Evolutionary conservation across 2,329 filamentous ascomycete genomes (phyloP).

Genomic region (Chaetomiaceae sp.): DNA sequence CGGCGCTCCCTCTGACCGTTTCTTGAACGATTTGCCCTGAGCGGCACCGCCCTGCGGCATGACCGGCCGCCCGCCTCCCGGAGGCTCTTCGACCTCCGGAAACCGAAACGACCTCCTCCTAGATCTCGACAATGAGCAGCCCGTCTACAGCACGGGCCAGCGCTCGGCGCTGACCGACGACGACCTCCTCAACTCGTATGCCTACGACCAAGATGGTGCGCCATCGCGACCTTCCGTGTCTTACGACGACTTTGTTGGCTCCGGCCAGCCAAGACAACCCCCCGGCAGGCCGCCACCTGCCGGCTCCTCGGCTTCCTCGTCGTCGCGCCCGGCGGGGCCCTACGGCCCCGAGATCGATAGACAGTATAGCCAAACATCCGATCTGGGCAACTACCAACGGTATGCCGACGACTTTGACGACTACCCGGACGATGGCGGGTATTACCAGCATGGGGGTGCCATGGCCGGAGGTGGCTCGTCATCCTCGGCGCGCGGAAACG

Average conservation of each 20-base stretch:
- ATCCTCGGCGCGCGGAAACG: conserved; percentile 29
- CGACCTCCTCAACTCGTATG: conserved; percentile 70
- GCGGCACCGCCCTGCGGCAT: conserved; percentile 46
- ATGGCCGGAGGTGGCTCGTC: conserved; percentile 46
- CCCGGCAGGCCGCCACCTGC: conserved; percentile 39
- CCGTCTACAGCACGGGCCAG: conserved; percentile 70
- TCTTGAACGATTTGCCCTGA: conserved; percentile 11
- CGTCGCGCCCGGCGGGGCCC: conserved; percentile 35
- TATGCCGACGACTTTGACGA: conserved; percentile 89
- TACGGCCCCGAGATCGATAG: conserved; percentile 41
- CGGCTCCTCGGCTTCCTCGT: conserved; percentile 16
- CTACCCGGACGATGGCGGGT: conserved; percentile 69
- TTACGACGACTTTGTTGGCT: conserved; percentile 92
- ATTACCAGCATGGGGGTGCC: conserved; percentile 72
- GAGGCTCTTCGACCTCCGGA: conserved; percentile 44
- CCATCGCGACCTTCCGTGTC: conserved; percentile 78
- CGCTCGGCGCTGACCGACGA: conserved; percentile 67
- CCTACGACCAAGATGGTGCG: conserved; percentile 62
- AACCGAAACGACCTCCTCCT: conserved; percentile 63
- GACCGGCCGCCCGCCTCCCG: conserved; percentile 55
- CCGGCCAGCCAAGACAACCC: conserved; percentile 47
- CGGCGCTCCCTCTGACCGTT: not conserved
- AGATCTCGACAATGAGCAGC: conserved; percentile 67
- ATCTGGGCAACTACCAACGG: conserved; percentile 79
- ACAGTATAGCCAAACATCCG: conserved; percentile 71